Base-by-base conservation (phyloP, 805 yeast species). In the Myxozyma kluyveri region DNA sequence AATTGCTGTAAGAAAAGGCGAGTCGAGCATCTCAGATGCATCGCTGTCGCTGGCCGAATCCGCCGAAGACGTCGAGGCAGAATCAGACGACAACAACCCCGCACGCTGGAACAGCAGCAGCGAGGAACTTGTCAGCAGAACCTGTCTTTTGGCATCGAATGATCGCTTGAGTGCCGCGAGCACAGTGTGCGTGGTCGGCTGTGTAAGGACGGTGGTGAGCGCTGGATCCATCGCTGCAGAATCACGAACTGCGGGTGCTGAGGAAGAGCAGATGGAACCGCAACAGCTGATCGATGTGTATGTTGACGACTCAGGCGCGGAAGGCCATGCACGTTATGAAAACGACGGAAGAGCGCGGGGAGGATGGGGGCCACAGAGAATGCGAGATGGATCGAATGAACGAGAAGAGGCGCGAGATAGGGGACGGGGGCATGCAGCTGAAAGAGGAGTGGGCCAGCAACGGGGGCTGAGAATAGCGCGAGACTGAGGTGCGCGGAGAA, bases 1-100 rank as follows among this genome's bases (percentile, higher is more conserved):
- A 4, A 71, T 50, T 7, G 63, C 46, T 9, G 65, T 59, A 24
- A 71, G 48, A 26, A 70, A 63, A 23, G 65, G 60, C 17, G 62
- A 65, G 31, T 73, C 74, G 9, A 64, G 60, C 17, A 52, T 54
- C 10, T 54, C 52, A 4, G 38, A 22, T 21, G 17, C 29, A 38
- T 47, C 38, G 38, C 10, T 33, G 22, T 27, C 33, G 22, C 26
- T 35, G 24, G 35, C 46, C 9, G 44, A 24, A 21, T 21, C 18
- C 7, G 39, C 19, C n/a, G 22, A 38, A 18, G 21, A 19, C n/a
- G 5, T n/a, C 7, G 31, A 6, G n/a, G 10, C 12, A 17, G 10
- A 10, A 37, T 37, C 21, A 6, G 31, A 19, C 24, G 43, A 19
- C 29, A 17, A 7, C 19, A 17, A 35, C 18, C 10, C 39, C 12